These are phyloP conservation scores for Spencermartinsiella ligniputridi DNA, from an alignment of 1,139 yeast species.

Conservation along the genomic window DNA sequence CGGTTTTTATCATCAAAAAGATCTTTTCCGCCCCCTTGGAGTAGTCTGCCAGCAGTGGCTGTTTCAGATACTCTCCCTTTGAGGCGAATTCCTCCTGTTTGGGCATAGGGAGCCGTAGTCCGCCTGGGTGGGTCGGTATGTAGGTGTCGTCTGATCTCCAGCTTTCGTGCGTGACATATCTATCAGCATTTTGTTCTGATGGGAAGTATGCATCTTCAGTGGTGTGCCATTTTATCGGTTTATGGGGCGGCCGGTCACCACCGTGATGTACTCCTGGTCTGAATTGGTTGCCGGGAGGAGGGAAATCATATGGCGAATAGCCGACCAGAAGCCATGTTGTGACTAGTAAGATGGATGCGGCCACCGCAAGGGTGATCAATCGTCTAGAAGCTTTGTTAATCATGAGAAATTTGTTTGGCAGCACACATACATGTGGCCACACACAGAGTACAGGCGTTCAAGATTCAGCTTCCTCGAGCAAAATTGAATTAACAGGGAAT, in stretches of 20 bases:
- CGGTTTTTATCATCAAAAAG: constrained; percentile 36
- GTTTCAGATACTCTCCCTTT: constrained; percentile 20
- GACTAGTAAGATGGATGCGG: neutral
- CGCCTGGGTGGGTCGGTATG: constrained; percentile 8
- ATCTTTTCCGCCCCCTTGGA: constrained; percentile 24
- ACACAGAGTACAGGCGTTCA: too few relatives aligned
- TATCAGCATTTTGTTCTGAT: neutral
- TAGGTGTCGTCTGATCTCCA: constrained; percentile 16
- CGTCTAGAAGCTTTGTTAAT: neutral
- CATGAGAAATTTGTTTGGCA: too few relatives aligned
- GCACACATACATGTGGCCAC: too few relatives aligned
- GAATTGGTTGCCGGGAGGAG: neutral
- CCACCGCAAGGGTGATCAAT: neutral
- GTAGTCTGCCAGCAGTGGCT: constrained; percentile 26
- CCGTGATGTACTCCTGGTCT: constrained; percentile 26
- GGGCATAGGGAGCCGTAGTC: constrained; percentile 10
- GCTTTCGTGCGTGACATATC: constrained; percentile 14
- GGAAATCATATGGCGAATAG: neutral
- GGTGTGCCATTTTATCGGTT: neutral
- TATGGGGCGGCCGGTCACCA: constrained; percentile 34
- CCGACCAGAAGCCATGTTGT: neutral
- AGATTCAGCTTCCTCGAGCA: too few relatives aligned
- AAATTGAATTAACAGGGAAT: too few relatives aligned
- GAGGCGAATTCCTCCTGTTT: constrained; percentile 8
- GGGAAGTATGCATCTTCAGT: neutral